Conservation (phyloP, 192 early-diverging fungal genomes). For the Backusella parvicylindrica region DNA sequence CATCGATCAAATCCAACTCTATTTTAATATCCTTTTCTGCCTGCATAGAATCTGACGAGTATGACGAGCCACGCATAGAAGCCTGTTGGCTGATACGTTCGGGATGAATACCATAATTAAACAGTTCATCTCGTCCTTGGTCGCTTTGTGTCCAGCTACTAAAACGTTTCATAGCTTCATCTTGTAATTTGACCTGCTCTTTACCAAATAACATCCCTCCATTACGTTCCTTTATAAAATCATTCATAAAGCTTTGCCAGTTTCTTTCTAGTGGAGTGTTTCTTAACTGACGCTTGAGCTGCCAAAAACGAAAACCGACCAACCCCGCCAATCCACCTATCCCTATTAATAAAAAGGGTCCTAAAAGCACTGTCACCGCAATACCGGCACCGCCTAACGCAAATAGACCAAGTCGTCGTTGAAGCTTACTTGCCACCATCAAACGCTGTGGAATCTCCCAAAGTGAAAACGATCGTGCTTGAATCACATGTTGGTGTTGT, state of each 20-base stretch:
- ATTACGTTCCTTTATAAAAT: not conserved
- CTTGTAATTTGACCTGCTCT: not conserved
- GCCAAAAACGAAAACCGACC: not conserved
- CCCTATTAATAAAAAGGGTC: not conserved
- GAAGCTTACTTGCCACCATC: not conserved
- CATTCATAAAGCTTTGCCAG: not conserved
- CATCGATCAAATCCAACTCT: not conserved
- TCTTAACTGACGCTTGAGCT: not conserved
- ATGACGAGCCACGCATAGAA: not conserved
- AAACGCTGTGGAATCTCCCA: not conserved
- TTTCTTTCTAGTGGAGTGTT: not conserved
- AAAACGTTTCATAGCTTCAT: not conserved
- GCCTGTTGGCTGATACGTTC: not conserved
- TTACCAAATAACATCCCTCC: not conserved
- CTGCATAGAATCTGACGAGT: not conserved
- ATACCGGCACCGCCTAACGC: not conserved
- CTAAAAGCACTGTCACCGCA: not conserved
- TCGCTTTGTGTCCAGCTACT: not conserved
- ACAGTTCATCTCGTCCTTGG: not conserved
- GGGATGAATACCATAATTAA: conserved; percentile 1
- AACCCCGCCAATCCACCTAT: not conserved
- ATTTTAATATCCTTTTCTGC: not conserved
- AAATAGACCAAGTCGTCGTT: not conserved
- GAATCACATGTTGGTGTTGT: not conserved
- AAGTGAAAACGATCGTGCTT: not conserved